Conservation (phyloP, 805 yeast species). For the Nakazawaea peltata region DNA sequence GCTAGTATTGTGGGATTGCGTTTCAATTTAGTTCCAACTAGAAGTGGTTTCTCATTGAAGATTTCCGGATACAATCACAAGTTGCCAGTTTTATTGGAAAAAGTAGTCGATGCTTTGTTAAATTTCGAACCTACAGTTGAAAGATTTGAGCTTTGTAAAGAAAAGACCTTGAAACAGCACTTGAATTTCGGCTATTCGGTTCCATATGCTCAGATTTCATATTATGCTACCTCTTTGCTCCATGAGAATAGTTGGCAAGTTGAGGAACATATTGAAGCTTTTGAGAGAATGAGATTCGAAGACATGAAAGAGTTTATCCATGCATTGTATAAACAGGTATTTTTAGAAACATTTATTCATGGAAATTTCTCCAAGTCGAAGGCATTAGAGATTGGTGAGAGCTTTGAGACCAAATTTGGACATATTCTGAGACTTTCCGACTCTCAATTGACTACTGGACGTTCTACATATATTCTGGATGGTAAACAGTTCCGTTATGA, state of each 20-base stretch:
- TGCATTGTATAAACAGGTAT: conserved; percentile 48
- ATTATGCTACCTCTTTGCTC: conserved; percentile 52
- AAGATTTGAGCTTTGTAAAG: conserved; percentile 62
- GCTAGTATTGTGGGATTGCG: conserved; percentile 77
- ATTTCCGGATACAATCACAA: conserved; percentile 83
- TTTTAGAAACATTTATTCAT: conserved; percentile 62
- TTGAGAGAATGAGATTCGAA: conserved; percentile 36
- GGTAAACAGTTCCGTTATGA: conserved; percentile 38
- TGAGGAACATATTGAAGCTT: conserved; percentile 48
- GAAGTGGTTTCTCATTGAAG: conserved; percentile 64
- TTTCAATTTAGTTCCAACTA: conserved; percentile 46
- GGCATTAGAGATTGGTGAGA: conserved; percentile 40
- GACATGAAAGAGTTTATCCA: conserved; percentile 45
- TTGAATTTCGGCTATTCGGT: conserved; percentile 63
- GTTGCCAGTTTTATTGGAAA: conserved; percentile 50
- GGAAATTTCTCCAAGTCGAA: conserved; percentile 62
- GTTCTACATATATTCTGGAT: conserved; percentile 34
- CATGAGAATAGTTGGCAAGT: conserved; percentile 65
- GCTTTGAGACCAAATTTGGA: conserved; percentile 29
- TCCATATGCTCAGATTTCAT: conserved; percentile 74
- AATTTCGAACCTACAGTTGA: conserved; percentile 41
- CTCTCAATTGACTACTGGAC: conserved; percentile 34
- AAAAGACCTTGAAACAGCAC: conserved; percentile 51
- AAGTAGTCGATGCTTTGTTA: conserved; percentile 47
- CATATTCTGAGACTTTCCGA: conserved; percentile 26